Evolutionary conservation across 2,329 filamentous ascomycete genomes (phyloP).

Genomic region (Colletotrichum phormii): DNA sequence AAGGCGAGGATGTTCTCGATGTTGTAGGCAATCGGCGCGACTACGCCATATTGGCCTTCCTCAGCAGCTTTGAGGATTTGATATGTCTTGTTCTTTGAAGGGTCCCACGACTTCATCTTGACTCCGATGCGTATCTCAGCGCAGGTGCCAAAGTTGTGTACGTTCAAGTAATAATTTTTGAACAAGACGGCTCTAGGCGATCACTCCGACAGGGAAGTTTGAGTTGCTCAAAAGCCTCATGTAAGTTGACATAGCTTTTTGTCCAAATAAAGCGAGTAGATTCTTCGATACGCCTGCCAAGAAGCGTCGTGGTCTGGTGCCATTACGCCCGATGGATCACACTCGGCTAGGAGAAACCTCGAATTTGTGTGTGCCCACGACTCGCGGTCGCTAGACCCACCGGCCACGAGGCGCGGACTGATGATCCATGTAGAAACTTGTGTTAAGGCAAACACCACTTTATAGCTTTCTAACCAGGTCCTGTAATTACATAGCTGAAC

Average conservation of each 20-base stretch:
- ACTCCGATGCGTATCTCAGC: background rate
- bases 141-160: too few relatives aligned
- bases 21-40: slow-evolving; percentile 55
- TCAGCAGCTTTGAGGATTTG: slow-evolving; percentile 65
- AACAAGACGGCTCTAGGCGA: too few relatives aligned
- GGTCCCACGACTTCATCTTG: slow-evolving; percentile 39
- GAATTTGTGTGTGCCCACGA: background rate
- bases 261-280: too few relatives aligned
- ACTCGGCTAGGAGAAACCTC: background rate
- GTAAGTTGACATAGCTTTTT: too few relatives aligned
- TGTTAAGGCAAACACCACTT: background rate
- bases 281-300: too few relatives aligned
- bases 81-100: slow-evolving; percentile 41
- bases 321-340: too few relatives aligned
- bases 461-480: background rate
- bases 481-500: background rate
- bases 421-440: background rate
- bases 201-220: too few relatives aligned
- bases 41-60: slow-evolving; percentile 65
- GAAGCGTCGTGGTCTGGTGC: too few relatives aligned
- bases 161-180: too few relatives aligned
- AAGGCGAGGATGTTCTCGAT: too few relatives aligned
- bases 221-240: too few relatives aligned
- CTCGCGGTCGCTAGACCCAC: slow-evolving; percentile 20
- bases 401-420: slow-evolving; percentile 25